These are phyloP conservation scores for Pleurotus cornucopiae DNA, from an alignment of 768 basidiomycete genomes.

Conservation along the genomic window DNA sequence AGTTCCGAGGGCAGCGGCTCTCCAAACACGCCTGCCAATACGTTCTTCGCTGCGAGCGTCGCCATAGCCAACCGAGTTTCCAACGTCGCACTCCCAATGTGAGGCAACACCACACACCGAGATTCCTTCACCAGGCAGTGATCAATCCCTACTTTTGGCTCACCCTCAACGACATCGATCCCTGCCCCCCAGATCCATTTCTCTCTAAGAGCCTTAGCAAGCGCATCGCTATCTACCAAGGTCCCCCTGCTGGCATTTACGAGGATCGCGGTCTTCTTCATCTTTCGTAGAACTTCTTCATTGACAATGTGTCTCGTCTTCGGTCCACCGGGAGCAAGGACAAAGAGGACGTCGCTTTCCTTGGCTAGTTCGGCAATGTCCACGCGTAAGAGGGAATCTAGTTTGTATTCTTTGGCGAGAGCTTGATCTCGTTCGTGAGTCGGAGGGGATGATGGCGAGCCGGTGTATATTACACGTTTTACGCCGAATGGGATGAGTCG, in stretches of 20 bases:
- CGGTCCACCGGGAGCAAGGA: constrained; percentile 74
- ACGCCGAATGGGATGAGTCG: constrained; percentile 83
- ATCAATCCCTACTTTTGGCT: constrained; percentile 67
- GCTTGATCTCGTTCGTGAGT: constrained; percentile 34
- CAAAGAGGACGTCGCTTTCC: constrained; percentile 80
- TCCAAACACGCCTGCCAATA: constrained; percentile 52
- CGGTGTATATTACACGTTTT: constrained; percentile 66
- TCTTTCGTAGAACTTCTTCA: constrained; percentile 66
- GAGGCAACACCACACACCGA: constrained; percentile 82
- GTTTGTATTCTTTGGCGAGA: constrained; percentile 24
- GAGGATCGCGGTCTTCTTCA: constrained; percentile 82
- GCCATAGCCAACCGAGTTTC: constrained; percentile 87
- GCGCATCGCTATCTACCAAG: constrained; percentile 85
- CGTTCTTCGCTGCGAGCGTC: constrained; percentile 63
- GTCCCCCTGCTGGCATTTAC: constrained; percentile 87
- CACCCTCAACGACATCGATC: constrained; percentile 91
- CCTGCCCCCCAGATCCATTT: constrained; percentile 90
- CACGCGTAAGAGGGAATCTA: constrained; percentile 52
- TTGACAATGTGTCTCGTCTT: constrained; percentile 72
- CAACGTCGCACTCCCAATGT: constrained; percentile 86
- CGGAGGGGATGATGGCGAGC: constrained; percentile 34
- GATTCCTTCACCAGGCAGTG: constrained; percentile 82
- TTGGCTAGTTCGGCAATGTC: constrained; percentile 64
- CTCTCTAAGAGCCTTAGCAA: constrained; percentile 73
- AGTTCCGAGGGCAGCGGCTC: constrained; percentile 52